Conservation (phyloP, 345 rosid species). For the Eucalyptus brandiana region DNA sequence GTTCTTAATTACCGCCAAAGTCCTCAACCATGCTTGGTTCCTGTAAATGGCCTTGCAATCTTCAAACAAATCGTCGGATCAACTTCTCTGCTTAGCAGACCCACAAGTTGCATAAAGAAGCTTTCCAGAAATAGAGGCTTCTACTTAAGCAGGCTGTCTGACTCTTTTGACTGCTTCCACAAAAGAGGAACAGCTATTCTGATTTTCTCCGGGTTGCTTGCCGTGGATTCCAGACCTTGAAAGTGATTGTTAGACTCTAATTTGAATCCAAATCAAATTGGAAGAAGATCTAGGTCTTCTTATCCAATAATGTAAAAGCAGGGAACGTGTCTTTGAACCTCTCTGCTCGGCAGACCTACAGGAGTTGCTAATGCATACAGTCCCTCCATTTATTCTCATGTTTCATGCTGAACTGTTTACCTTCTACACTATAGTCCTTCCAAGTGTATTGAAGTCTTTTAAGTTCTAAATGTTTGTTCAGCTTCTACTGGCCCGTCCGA, state of each 20-base stretch:
- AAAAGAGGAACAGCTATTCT: not conserved
- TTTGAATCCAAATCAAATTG: not conserved
- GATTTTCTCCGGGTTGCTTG: not conserved
- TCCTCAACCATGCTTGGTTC: not conserved
- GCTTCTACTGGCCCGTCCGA: not conserved
- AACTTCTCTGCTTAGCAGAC: no score
- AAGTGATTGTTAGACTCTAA: not conserved
- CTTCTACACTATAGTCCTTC: not conserved
- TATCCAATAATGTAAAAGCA: not conserved
- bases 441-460: not conserved
- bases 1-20: not conserved
- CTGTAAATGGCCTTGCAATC: no score
- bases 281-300: not conserved
- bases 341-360: not conserved
- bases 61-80: not conserved
- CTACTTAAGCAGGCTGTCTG: not conserved
- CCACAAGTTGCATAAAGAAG: no score
- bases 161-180: not conserved
- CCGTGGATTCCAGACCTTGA: not conserved
- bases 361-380: not conserved
- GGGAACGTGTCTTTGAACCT: not conserved
- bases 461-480: not conserved
- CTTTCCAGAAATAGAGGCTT: no score
- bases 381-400: not conserved
- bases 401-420: not conserved